These are phyloP conservation scores for Gentiana macrophylla DNA, from an alignment of 257 asterid genomes.

Conservation along the genomic window DNA sequence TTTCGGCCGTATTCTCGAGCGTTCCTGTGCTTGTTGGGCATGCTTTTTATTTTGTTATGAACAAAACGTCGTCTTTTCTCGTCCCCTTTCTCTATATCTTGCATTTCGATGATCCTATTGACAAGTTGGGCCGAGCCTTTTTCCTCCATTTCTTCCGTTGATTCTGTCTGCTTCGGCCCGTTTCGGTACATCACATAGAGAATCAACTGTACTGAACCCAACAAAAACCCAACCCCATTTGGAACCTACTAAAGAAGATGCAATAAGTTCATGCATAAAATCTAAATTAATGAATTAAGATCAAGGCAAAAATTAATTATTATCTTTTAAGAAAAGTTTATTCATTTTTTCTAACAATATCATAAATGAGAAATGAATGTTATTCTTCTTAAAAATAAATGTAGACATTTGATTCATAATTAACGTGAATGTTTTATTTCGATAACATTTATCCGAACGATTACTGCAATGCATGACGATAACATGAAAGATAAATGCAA, in stretches of 20 bases:
- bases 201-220: slow-evolving; percentile 44
- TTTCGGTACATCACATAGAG: slow-evolving; percentile 28
- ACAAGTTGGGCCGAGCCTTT: slow-evolving; percentile 24
- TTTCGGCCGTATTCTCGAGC: slow-evolving; percentile 27
- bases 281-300: too few relatives aligned
- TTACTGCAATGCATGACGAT: too few relatives aligned
- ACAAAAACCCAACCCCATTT: slow-evolving; percentile 46
- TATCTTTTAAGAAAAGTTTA: too few relatives aligned
- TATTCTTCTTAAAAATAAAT: too few relatives aligned
- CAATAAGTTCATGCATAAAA: too few relatives aligned
- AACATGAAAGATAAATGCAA: too few relatives aligned
- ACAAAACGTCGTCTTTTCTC: slow-evolving; percentile 7
- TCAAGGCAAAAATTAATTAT: too few relatives aligned
- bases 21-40: slow-evolving; percentile 23
- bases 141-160: slow-evolving; percentile 16
- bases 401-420: background rate
- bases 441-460: too few relatives aligned
- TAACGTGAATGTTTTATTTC: too few relatives aligned
- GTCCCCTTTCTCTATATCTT: slow-evolving; percentile 12
- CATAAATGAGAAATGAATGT: too few relatives aligned
- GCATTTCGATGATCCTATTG: slow-evolving; percentile 18
- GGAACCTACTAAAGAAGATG: slow-evolving; percentile 33
- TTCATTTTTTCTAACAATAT: too few relatives aligned
- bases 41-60: slow-evolving; percentile 27
- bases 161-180: slow-evolving; percentile 11